Evolutionary conservation across 2,329 filamentous ascomycete genomes (phyloP), one percentile per base, ranked within the genome.

Genomic region (Fusarium fujikuroi): DNA sequence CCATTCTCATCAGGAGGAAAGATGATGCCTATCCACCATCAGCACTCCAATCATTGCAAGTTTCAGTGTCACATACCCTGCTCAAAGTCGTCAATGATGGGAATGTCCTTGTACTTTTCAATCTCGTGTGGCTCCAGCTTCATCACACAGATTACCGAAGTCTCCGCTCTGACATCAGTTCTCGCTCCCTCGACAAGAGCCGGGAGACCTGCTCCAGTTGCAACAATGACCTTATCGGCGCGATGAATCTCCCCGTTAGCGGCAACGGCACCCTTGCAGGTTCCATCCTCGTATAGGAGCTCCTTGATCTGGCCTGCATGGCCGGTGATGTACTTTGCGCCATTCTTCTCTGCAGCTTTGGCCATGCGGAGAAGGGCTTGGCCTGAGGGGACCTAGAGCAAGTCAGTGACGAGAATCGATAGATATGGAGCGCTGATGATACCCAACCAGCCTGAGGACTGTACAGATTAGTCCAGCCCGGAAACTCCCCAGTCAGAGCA

Each of bases 171-270:
- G 43, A 88, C 88, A 50, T 91, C 86, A 37, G 89, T 90, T 44
- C 87, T 86, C 0, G 92, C 83, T 76, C 74, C 74, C 1, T 92
- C 89, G 61, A 93, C 82, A 44, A 93, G 84, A 21, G 86, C 85
- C 1, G 88, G 85, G 15, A 89, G 90, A 88, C 91, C 92, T 28
- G 92, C 91, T 23, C 92, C 92, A 9, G 91, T 87, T 5, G 92
- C 90, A 8, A 93, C 83, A 47, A 93, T 83, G 34, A 90, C 88
- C 11, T 92, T 81, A 70, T 90, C 88, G 14, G 90, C 91, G 6
- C 80, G 80, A 30, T 92, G 73, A 18, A 81, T 82, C 7, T 81
- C 79, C 2, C 85, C 85, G 63, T 87, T 82, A 6, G 76, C 76
- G 23, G 92, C 81, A 14, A 83, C 80, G 14, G 87, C 89, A n/a